Percentiles rank a stretch among this genome's conserved stretches.
Evolutionary conservation across 495 filamentous ascomycete genomes (phyloP).

Genomic region (Tuber indicum): DNA sequence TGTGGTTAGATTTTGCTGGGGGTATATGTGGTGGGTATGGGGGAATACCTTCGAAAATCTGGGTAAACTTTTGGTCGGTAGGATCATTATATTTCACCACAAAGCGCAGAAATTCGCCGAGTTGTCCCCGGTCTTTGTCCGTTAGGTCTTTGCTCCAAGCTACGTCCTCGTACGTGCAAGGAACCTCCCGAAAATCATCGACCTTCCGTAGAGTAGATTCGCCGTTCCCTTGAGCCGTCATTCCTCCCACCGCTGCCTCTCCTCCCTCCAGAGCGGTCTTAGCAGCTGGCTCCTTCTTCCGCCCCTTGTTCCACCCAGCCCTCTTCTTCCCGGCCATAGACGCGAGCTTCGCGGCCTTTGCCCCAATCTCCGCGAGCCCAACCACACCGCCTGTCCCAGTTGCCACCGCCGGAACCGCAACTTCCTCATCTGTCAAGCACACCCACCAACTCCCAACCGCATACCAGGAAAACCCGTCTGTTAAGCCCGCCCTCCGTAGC

Average conservation of each 20-base stretch:
- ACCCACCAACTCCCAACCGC: conserved; percentile 94
- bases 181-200: conserved; percentile 55
- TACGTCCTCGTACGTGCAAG: conserved; percentile 39
- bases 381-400: conserved; percentile 18
- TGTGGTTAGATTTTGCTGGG: conserved; percentile 3
- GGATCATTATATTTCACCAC: conserved; percentile 26
- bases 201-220: conserved; percentile 55
- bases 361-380: conserved; percentile 22
- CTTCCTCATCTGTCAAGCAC: conserved; percentile 45
- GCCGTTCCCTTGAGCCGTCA: not conserved
- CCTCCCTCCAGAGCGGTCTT: not conserved
- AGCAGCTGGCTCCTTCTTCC: conserved; percentile 19
- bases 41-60: conserved; percentile 16
- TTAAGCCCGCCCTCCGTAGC: conserved; percentile 79
- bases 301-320: conserved; percentile 39
- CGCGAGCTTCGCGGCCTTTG: conserved; percentile 27
- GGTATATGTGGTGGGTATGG: not conserved
- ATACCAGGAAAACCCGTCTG: conserved; percentile 84
- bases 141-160: conserved; percentile 36
- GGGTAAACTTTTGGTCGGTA: conserved; percentile 23
- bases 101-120: conserved; percentile 39
- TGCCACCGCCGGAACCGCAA: conserved; percentile 26
- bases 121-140: conserved; percentile 32
- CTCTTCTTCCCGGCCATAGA: conserved; percentile 20
- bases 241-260: not conserved